Conservation (phyloP, 805 yeast species). For the Middelhovenomyces tepae region DNA sequence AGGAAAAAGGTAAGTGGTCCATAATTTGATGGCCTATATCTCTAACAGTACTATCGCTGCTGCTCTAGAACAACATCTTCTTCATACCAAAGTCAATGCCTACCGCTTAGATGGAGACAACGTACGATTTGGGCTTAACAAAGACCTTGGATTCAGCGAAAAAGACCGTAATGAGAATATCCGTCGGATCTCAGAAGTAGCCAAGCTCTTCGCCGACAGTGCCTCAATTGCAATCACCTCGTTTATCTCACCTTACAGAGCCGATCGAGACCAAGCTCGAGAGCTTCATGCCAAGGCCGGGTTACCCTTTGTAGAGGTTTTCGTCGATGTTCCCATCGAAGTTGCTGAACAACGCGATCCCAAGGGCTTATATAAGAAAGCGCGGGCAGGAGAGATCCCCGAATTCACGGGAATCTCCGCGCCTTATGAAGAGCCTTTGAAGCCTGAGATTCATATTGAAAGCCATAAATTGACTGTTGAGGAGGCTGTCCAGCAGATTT, state of each 20-base stretch:
- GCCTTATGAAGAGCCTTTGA: constrained; percentile 87
- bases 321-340: constrained; percentile 84
- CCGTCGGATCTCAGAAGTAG: constrained; percentile 89
- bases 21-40: constrained; percentile 2
- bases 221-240: constrained; percentile 81
- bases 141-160: constrained; percentile 89
- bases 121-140: constrained; percentile 88
- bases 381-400: constrained; percentile 87
- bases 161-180: constrained; percentile 90
- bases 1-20: constrained; percentile 49
- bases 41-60: constrained; percentile 75
- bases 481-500: constrained; percentile 67
- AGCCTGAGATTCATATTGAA: constrained; percentile 73
- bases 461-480: constrained; percentile 68
- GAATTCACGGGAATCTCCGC: constrained; percentile 95
- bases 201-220: constrained; percentile 91
- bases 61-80: constrained; percentile 76
- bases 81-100: constrained; percentile 60
- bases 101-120: constrained; percentile 92
- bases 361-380: constrained; percentile 93
- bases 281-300: constrained; percentile 67
- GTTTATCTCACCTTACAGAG: constrained; percentile 83
- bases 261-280: constrained; percentile 80
- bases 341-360: constrained; percentile 97
- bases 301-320: constrained; percentile 84